These are phyloP conservation scores for Arthrobotrys sphaeroides DNA, from an alignment of 2,329 filamentous ascomycete genomes.

Conservation along the genomic window DNA sequence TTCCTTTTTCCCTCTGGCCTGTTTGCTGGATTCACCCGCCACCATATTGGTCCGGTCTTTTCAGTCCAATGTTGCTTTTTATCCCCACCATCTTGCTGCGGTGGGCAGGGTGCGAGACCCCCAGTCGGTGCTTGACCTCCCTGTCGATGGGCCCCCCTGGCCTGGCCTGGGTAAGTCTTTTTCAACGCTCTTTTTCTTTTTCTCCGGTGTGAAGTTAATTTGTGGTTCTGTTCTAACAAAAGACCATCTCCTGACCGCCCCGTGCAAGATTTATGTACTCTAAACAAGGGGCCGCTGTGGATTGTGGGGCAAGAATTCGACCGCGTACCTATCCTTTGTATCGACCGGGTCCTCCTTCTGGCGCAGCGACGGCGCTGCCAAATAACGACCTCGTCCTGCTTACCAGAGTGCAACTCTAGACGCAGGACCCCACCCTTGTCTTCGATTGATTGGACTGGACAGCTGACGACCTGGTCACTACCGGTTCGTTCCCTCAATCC, in stretches of 20 bases:
- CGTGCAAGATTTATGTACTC: constrained; percentile 49
- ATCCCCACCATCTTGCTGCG: constrained; percentile 52
- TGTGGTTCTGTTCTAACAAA: constrained; percentile 49
- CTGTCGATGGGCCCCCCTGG: constrained; percentile 21
- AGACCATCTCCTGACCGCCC: constrained; percentile 43
- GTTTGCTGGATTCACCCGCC: constrained; percentile 43
- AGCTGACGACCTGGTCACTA: constrained; percentile 50
- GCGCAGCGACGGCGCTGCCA: constrained; percentile 26
- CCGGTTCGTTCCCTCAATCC: constrained; percentile 47
- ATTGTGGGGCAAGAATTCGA: constrained; percentile 47
- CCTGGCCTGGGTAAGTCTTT: constrained; percentile 20
- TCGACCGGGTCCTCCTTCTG: constrained; percentile 20
- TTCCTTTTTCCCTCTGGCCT: constrained; percentile 16
- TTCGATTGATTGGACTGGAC: constrained; percentile 51
- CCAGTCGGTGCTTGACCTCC: constrained; percentile 18
- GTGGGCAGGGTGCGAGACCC: constrained; percentile 21
- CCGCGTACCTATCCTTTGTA: constrained; percentile 19
- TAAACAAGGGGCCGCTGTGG: constrained; percentile 50
- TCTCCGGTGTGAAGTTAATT: constrained; percentile 19
- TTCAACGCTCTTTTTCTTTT: constrained; percentile 11
- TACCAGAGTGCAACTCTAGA: constrained; percentile 38
- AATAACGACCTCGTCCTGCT: constrained; percentile 9
- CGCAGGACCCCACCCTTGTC: constrained; percentile 43
- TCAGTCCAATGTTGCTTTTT: constrained; percentile 34
- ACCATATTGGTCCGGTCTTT: constrained; percentile 41